Conservation (phyloP, 2,329 filamentous ascomycete genomes). For the Alternaria panax region DNA sequence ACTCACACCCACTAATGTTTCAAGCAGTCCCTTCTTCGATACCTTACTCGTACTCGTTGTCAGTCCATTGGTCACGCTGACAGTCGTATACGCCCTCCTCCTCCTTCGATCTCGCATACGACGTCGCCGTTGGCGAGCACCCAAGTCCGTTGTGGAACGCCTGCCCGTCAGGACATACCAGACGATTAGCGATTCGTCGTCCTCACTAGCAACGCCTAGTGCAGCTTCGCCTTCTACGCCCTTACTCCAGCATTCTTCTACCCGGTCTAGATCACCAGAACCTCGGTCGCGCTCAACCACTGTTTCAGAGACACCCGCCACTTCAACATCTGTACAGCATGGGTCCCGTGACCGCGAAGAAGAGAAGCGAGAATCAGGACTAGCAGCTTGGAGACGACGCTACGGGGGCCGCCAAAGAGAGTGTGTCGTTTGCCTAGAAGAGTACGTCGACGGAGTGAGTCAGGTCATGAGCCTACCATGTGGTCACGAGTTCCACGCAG, state of each 20-base stretch:
- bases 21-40: constrained; percentile 92
- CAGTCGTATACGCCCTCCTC: constrained; percentile 88
- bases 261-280: constrained; percentile 47
- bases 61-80: constrained; percentile 89
- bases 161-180: constrained; percentile 96
- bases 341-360: constrained; percentile 50
- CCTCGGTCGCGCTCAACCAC: constrained; percentile 71
- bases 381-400: constrained; percentile 62
- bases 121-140: constrained; percentile 91
- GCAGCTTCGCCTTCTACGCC: constrained; percentile 79
- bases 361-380: constrained; percentile 61
- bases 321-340: constrained; percentile 40
- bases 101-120: constrained; percentile 88
- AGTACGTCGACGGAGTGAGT: constrained; percentile 93
- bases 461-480: constrained; percentile 96
- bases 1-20: constrained; percentile 85
- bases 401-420: constrained; percentile 76
- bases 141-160: constrained; percentile 92
- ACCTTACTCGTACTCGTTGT: constrained; percentile 96
- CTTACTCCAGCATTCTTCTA: constrained; percentile 65
- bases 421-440: constrained; percentile 95
- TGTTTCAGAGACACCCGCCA: constrained; percentile 64
- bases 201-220: constrained; percentile 69
- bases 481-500: constrained; percentile 95
- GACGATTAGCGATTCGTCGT: constrained; percentile 70